Conservation (phyloP, 2,329 filamentous ascomycete species). For the Colletotrichum cereale region DNA sequence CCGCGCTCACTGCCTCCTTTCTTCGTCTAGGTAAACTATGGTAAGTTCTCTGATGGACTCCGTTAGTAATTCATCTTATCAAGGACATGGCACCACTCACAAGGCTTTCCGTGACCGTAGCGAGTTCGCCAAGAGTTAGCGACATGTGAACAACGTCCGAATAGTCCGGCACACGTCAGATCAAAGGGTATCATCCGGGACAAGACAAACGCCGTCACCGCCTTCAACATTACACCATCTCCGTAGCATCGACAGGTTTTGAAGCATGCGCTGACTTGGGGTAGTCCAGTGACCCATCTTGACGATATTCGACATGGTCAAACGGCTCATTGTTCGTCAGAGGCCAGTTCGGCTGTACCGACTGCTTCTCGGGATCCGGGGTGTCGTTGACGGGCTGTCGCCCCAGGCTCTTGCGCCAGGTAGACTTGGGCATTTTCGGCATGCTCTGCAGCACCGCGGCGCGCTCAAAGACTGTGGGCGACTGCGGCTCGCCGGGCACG, state of each 20-base stretch:
- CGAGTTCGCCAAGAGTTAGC: neutral
- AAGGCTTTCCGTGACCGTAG: too few species aligned
- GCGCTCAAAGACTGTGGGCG: constrained; percentile 28
- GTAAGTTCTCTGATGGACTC: neutral
- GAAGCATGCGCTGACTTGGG: neutral
- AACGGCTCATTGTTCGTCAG: constrained; percentile 19
- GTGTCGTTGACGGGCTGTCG: constrained; percentile 10
- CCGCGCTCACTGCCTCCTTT: neutral
- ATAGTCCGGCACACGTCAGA: neutral
- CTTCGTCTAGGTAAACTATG: neutral
- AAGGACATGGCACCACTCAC: neutral
- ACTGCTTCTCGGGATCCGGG: neutral
- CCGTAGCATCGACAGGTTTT: constrained; percentile 23
- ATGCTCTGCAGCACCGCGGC: constrained; percentile 26
- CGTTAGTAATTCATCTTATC: neutral
- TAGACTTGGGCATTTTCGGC: constrained; percentile 12
- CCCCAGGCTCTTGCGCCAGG: constrained; percentile 21
- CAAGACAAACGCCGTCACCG: neutral
- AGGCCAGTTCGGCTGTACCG: constrained; percentile 8
- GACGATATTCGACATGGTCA: neutral
- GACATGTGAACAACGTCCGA: neutral
- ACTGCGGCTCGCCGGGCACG: constrained; percentile 7
- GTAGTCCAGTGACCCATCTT: neutral
- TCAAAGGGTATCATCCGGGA: constrained; percentile 13
- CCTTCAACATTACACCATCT: constrained; percentile 22